Percentiles rank a stretch among this genome's conserved stretches.
These are phyloP conservation scores for Penicillium pancosmium DNA, from an alignment of 495 filamentous ascomycete species.

Conservation along the genomic window DNA sequence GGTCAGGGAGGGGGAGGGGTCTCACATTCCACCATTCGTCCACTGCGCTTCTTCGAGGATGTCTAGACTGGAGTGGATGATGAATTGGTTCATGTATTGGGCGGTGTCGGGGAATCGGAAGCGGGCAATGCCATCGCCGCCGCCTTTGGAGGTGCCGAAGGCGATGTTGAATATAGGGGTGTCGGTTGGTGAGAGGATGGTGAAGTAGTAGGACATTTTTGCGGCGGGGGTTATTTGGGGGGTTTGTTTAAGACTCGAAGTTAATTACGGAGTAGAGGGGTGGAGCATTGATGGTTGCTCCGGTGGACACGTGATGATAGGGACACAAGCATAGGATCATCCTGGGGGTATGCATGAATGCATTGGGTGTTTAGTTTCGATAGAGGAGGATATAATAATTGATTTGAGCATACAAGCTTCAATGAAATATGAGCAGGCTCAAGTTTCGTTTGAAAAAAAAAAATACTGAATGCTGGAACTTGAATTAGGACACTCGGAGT, in stretches of 20 bases:
- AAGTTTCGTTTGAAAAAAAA: neutral
- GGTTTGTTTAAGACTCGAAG: neutral
- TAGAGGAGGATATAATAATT: too few relatives aligned
- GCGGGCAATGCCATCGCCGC: conserved; percentile 86
- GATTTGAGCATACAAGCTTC: too few relatives aligned
- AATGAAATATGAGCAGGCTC: neutral
- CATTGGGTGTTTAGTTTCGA: too few relatives aligned
- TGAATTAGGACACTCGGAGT: neutral
- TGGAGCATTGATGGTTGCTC: neutral
- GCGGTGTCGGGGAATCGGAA: conserved; percentile 78
- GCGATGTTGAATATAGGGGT: conserved; percentile 94
- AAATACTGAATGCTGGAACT: too few relatives aligned
- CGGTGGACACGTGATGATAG: conserved; percentile 10
- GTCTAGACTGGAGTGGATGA: conserved; percentile 88
- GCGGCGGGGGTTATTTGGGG: conserved; percentile 12
- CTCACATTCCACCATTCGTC: conserved; percentile 76
- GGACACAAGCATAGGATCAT: too few relatives aligned
- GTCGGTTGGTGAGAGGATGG: conserved; percentile 90
- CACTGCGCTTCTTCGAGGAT: conserved; percentile 96
- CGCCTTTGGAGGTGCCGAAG: conserved; percentile 92
- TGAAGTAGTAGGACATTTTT: conserved; percentile 94
- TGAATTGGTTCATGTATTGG: conserved; percentile 94
- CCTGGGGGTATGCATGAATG: too few relatives aligned
- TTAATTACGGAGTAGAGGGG: too few relatives aligned
- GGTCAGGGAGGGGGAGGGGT: too few relatives aligned